A percentile compares a stretch with the other conserved stretches of the same genome.
Conservation (phyloP, 2,329 filamentous ascomycete genomes). For the Fusarium oxysporum region DNA sequence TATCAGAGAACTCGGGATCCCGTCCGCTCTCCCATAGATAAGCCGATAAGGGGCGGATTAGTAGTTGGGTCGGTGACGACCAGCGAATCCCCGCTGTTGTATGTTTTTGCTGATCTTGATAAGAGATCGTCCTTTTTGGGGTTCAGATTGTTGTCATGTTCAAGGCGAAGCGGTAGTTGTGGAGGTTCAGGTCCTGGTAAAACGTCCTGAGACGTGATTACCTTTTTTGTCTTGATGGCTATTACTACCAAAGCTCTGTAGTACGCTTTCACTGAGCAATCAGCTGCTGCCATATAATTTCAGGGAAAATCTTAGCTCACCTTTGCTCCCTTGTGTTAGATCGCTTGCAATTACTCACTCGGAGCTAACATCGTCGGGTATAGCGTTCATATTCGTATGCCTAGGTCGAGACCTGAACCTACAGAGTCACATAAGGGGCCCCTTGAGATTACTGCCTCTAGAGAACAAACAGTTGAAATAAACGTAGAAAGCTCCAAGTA, state of each 20-base stretch:
- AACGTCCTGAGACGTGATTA: rapidly evolving
- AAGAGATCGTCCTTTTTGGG: neutral
- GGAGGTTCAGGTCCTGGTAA: no score
- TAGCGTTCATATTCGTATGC: no score
- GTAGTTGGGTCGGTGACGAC: constrained; percentile 3
- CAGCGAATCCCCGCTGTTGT: constrained; percentile 3
- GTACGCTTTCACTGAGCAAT: rapidly evolving
- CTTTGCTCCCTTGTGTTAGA: no score
- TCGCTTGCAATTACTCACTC: no score
- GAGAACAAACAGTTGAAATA: no score
- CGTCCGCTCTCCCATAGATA: constrained; percentile 2
- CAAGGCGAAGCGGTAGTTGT: rapidly evolving
- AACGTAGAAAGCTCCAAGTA: neutral
- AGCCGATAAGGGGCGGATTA: neutral
- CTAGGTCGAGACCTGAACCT: no score
- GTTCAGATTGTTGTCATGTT: neutral
- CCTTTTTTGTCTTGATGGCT: neutral
- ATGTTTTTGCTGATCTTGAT: neutral
- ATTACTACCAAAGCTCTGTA: neutral
- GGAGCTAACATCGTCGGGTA: no score
- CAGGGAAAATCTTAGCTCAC: no score
- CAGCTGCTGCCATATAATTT: no score
- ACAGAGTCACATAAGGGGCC: no score
- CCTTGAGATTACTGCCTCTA: no score
- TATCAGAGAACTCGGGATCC: neutral